Conservation (phyloP, 129 eudicot species). For the Centrapalus pauciflorus region DNA sequence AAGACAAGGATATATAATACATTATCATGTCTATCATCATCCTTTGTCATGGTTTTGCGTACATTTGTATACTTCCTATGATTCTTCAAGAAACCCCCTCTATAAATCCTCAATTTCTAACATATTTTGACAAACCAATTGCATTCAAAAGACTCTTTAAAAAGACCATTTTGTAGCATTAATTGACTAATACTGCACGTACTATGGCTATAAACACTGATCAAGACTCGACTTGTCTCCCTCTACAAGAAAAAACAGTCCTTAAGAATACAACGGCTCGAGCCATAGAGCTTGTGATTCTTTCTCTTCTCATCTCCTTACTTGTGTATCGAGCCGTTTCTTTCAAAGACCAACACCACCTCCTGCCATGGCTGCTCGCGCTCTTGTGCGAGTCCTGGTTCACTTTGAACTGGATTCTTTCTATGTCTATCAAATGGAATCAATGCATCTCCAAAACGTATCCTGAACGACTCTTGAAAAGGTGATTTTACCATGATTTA, state of each 20-base stretch:
- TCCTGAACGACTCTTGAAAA: conserved; percentile 34
- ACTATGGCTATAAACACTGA: conserved; percentile 16
- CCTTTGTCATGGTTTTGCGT: no score
- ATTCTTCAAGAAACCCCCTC: no score
- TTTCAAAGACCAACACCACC: conserved; percentile 37
- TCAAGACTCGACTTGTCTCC: conserved; percentile 12
- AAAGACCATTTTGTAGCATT: no score
- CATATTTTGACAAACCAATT: no score
- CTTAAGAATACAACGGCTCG: conserved; percentile 29
- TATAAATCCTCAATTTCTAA: no score
- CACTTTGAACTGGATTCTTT: conserved; percentile 40
- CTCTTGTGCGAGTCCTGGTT: conserved; percentile 52
- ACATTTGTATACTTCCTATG: no score
- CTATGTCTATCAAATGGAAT: conserved; percentile 36
- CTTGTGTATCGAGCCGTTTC: conserved; percentile 36
- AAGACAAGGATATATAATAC: no score
- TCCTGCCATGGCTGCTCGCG: conserved; percentile 38
- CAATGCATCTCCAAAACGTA: conserved; percentile 29
- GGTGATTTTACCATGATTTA: conserved; percentile 21
- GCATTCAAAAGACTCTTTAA: no score
- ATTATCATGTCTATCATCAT: no score
- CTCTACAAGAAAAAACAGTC: conserved; percentile 33
- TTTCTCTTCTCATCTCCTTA: conserved; percentile 35
- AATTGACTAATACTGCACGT: no score
- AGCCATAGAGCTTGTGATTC: conserved; percentile 42